Conservation (phyloP, 345 rosid species). For the Atalantia buxifolia region DNA sequence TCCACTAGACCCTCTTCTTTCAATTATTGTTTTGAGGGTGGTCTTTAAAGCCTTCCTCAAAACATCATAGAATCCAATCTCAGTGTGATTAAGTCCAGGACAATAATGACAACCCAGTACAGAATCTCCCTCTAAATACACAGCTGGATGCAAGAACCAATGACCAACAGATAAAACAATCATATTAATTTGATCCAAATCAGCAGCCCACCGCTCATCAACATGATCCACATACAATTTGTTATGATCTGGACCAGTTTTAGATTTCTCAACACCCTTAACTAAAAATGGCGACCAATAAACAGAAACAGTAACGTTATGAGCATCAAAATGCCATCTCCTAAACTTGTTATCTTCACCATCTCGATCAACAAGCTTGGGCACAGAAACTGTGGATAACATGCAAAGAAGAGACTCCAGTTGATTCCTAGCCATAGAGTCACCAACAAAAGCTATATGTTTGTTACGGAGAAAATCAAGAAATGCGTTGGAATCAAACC, state of each 20-base stretch:
- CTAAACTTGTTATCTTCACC: conserved; percentile 84
- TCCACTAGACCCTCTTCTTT: conserved; percentile 29
- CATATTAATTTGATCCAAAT: conserved; percentile 51
- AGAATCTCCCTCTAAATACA: conserved; percentile 58
- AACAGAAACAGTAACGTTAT: conserved; percentile 57
- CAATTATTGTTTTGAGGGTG: conserved; percentile 41
- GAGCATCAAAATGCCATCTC: conserved; percentile 64
- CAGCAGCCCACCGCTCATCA: conserved; percentile 80
- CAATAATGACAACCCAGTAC: conserved; percentile 87
- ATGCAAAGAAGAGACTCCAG: conserved; percentile 87
- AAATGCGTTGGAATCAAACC: conserved; percentile 71
- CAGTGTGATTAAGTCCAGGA: conserved; percentile 63
- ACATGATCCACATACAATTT: conserved; percentile 58
- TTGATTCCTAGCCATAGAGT: conserved; percentile 98
- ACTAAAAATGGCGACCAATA: conserved; percentile 98
- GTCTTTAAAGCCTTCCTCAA: conserved; percentile 74
- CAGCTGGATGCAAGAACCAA: conserved; percentile 93
- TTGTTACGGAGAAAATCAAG: conserved; percentile 55
- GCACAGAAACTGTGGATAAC: conserved; percentile 55
- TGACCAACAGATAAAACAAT: conserved; percentile 79
- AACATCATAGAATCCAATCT: conserved; percentile 73
- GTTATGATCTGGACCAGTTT: conserved; percentile 58
- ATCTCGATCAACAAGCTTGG: conserved; percentile 51
- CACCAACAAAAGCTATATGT: conserved; percentile 87
- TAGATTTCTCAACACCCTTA: conserved; percentile 72